A percentile compares a stretch with the other conserved stretches of the same genome.
Evolutionary conservation across 1,139 yeast genomes (phyloP).

Genomic region (Pichia kudriavzevii): DNA sequence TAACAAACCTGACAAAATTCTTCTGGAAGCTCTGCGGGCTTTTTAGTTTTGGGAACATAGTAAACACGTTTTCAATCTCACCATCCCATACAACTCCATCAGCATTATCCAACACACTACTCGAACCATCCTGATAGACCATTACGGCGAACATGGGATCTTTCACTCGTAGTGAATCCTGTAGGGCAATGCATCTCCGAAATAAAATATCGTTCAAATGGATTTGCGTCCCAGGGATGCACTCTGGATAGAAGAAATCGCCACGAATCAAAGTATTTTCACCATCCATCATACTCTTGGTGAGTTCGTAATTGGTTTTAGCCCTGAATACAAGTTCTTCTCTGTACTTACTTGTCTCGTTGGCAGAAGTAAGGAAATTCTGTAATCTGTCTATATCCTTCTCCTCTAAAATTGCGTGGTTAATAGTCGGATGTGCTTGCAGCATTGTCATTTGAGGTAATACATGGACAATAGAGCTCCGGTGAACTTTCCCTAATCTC

Average conservation of each 20-base stretch:
- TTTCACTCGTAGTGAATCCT: too few relatives aligned
- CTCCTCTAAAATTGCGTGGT: slow-evolving; percentile 5
- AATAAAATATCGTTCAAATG: too few relatives aligned
- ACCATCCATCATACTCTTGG: slow-evolving; percentile 29
- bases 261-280: slow-evolving; percentile 37
- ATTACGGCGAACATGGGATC: too few relatives aligned
- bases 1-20: slow-evolving; percentile 1
- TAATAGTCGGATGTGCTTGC: slow-evolving; percentile 19
- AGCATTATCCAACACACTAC: slow-evolving; percentile 1
- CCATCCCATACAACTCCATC: slow-evolving; percentile 8
- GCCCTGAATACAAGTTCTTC: slow-evolving; percentile 43
- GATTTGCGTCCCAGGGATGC: slow-evolving; percentile 25
- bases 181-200: too few relatives aligned
- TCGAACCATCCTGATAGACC: slow-evolving; percentile 31
- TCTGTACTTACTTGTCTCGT: slow-evolving; percentile 32
- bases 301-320: slow-evolving; percentile 49
- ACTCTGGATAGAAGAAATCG: slow-evolving; percentile 46
- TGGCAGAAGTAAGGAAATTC: slow-evolving; percentile 38
- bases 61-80: slow-evolving; percentile 2
- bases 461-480: slow-evolving; percentile 10
- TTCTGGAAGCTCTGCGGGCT: slow-evolving; percentile 1
- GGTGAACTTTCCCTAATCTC: slow-evolving; percentile 19
- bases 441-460: slow-evolving; percentile 22
- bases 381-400: slow-evolving; percentile 13
- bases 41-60: slow-evolving; percentile 1